Conservation (phyloP, 768 basidiomycete species). For the Kwoniella pini region DNA sequence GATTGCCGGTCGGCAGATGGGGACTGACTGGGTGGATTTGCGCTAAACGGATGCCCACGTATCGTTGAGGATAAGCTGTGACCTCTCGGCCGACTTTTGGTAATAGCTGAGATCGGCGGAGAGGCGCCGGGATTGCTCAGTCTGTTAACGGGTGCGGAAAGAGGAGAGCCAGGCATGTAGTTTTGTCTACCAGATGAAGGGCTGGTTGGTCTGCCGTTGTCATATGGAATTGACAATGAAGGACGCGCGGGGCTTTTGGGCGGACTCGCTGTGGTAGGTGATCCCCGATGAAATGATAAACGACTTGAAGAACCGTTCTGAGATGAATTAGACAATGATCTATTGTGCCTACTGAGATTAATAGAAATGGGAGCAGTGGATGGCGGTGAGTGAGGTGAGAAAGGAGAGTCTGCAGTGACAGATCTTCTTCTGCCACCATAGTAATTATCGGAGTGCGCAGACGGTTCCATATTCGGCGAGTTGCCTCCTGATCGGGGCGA, state of each 20-base stretch:
- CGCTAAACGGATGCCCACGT: neutral
- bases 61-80: slow-evolving; percentile 17
- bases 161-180: neutral
- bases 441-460: slow-evolving; percentile 4
- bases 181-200: slow-evolving; percentile 1
- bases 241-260: slow-evolving; percentile 11
- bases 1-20: neutral
- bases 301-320: slow-evolving; percentile 18
- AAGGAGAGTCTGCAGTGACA: slow-evolving; percentile 15
- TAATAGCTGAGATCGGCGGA: slow-evolving; percentile 14
- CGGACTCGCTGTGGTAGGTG: slow-evolving; percentile 9
- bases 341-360: slow-evolving; percentile 23
- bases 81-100: slow-evolving; percentile 26
- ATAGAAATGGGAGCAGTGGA: slow-evolving; percentile 22
- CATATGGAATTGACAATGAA: neutral
- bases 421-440: slow-evolving; percentile 26
- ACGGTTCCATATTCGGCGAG: slow-evolving; percentile 18
- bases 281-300: slow-evolving; percentile 8
- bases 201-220: neutral
- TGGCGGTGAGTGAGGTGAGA: slow-evolving; percentile 26
- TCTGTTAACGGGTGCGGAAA: slow-evolving; percentile 13
- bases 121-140: slow-evolving; percentile 16
- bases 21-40: neutral
- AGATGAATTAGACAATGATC: slow-evolving; percentile 36
- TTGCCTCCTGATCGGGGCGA: slow-evolving; percentile 11